These are phyloP conservation scores for Cicer pinnatifidum DNA, from an alignment of 306 rosid species.

Conservation along the genomic window DNA sequence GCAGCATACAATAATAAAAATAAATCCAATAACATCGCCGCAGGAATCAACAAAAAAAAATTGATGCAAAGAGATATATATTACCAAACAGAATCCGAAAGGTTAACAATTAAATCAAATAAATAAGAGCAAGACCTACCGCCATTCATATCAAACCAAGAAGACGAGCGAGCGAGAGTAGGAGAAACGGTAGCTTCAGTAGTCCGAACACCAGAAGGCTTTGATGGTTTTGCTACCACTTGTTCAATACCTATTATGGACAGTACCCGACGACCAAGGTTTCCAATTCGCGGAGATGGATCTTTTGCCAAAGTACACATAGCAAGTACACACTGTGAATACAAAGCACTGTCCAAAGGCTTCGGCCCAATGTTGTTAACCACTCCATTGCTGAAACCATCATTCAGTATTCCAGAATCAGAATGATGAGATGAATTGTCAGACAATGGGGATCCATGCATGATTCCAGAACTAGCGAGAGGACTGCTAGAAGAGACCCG, in stretches of 20 bases:
- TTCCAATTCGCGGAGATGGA: slow-evolving; percentile 93
- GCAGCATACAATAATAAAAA: slow-evolving; percentile 35
- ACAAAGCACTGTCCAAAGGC: slow-evolving; percentile 74
- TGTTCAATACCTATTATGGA: slow-evolving; percentile 95
- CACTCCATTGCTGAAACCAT: slow-evolving; percentile 82
- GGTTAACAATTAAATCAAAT: slow-evolving; percentile 26
- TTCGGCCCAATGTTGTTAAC: slow-evolving; percentile 65
- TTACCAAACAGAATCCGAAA: slow-evolving; percentile 15
- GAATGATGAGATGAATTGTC: slow-evolving; percentile 93
- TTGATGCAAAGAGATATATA: slow-evolving; percentile 29
- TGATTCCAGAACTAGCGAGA: slow-evolving; percentile 76
- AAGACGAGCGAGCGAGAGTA: slow-evolving; percentile 79
- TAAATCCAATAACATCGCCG: slow-evolving; percentile 24
- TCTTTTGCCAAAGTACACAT: slow-evolving; percentile 94
- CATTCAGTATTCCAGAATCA: slow-evolving; percentile 88
- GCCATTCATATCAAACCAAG: slow-evolving; percentile 97
- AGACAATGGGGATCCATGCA: slow-evolving; percentile 95
- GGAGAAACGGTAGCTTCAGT: slow-evolving; percentile 61
- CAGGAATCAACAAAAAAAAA: slow-evolving; percentile 12
- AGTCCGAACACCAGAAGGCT: slow-evolving; percentile 54
- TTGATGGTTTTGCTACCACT: slow-evolving; percentile 83
- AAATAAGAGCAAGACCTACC: slow-evolving; percentile 53
- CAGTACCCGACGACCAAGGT: slow-evolving; percentile 83
- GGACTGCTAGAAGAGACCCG: slow-evolving; percentile 90
- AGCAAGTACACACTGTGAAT: slow-evolving; percentile 84